Conservation (phyloP, 2,329 filamentous ascomycete species). For the Dryadomyces quercus-mongolicae region DNA sequence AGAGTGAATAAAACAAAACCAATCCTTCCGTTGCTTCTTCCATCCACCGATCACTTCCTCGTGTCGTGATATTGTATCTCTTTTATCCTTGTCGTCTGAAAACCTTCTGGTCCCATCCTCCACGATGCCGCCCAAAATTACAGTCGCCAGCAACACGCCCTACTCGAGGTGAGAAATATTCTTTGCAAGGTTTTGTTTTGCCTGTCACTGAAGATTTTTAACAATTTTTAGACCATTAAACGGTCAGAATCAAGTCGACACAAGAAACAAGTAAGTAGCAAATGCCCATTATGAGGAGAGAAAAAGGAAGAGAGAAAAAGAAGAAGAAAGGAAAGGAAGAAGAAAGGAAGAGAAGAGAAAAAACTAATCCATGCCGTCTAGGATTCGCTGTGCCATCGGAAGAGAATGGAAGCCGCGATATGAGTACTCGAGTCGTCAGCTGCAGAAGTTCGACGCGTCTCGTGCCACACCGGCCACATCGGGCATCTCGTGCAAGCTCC, state of each 20-base stretch:
- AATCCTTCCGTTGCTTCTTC: background rate
- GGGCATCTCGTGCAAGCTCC: slow-evolving; percentile 18
- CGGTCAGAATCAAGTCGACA: background rate
- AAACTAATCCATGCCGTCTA: slow-evolving; percentile 1
- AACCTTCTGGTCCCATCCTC: background rate
- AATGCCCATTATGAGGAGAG: background rate
- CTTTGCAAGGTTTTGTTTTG: background rate
- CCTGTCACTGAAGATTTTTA: background rate
- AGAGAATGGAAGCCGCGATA: slow-evolving; percentile 17
- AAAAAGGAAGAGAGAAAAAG: no score
- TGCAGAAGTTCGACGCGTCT: slow-evolving; percentile 15
- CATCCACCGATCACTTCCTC: background rate
- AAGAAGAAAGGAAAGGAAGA: no score
- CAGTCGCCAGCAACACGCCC: no score
- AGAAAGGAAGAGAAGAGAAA: no score
- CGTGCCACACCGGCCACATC: slow-evolving; percentile 13
- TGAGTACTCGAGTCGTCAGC: slow-evolving; percentile 19
- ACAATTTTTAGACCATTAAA: background rate
- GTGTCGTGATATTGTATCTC: background rate
- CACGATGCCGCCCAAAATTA: background rate
- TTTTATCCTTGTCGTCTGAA: no score
- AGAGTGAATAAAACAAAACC: background rate
- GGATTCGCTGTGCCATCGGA: slow-evolving; percentile 19
- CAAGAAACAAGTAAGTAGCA: background rate
- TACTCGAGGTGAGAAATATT: no score